Evolutionary conservation across 352 stramenopile genomes (phyloP).

Genomic region (Phytophthora meadii): DNA sequence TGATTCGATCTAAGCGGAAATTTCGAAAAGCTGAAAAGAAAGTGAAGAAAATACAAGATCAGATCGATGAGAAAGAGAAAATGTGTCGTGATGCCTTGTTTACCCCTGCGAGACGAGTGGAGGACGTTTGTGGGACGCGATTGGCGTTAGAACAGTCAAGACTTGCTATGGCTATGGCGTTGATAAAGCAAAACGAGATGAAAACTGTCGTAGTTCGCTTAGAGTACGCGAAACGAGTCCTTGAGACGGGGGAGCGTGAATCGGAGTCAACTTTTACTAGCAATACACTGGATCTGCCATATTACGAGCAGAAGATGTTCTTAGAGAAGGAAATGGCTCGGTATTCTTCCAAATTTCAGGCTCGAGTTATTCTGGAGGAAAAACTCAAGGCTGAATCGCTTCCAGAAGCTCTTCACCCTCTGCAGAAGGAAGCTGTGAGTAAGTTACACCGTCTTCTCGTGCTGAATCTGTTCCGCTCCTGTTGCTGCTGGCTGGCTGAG

Average conservation of each 20-base stretch:
- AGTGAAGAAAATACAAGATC: slow-evolving; percentile 34
- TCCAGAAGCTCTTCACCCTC: slow-evolving; percentile 21
- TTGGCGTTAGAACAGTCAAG: slow-evolving; percentile 42
- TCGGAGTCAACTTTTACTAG: not conserved
- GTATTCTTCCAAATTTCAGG: slow-evolving; percentile 34
- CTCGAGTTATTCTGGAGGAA: slow-evolving; percentile 23
- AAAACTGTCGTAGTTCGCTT: slow-evolving; percentile 21
- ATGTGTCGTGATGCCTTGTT: slow-evolving; percentile 41
- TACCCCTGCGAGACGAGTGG: slow-evolving; percentile 11
- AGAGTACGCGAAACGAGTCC: slow-evolving; percentile 22
- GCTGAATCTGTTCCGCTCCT: slow-evolving; percentile 62
- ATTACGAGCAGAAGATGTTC: slow-evolving; percentile 12
- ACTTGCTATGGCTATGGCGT: slow-evolving; percentile 39
- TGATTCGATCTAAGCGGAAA: slow-evolving; percentile 52
- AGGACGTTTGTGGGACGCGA: slow-evolving; percentile 40
- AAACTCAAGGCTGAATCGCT: not conserved
- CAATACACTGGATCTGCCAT: slow-evolving; percentile 10
- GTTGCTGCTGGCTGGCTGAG: slow-evolving; percentile 70
- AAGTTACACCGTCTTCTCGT: slow-evolving; percentile 63
- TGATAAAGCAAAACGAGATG: slow-evolving; percentile 51
- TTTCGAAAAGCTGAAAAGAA: slow-evolving; percentile 68
- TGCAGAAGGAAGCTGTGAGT: slow-evolving; percentile 45
- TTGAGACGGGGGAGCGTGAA: slow-evolving; percentile 4
- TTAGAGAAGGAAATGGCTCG: slow-evolving; percentile 25
- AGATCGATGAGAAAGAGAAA: slow-evolving; percentile 36